Evolutionary conservation across 2,329 filamentous ascomycete genomes (phyloP), one percentile per base, ranked within the genome.

Genomic region (Davidsoniella virescens): DNA sequence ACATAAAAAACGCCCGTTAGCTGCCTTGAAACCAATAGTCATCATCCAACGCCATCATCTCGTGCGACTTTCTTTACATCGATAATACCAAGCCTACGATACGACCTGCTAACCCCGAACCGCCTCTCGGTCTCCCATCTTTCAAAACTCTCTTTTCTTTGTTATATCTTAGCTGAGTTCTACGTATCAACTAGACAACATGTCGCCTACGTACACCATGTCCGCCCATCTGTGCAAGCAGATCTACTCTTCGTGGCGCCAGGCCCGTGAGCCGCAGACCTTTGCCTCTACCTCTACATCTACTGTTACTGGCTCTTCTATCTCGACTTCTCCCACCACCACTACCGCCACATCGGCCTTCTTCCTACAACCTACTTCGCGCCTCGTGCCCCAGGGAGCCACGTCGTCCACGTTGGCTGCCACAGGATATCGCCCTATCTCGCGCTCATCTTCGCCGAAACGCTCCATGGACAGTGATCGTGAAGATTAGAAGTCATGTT

Each of bases 121-220:
- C 18, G 33, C 26, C 17, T 5, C 50, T 26, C 45, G 43, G 18
- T 23, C 44, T 25, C 39, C 3, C n/a, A 33, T 20, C 20, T 20
- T 4, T 20, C 20, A 20, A 26, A 44, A 17, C n/a, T 43, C 12
- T 6, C 33, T 39, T 18, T 5, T n/a, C 25, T 33, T 4, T 6
- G 16, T 4, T 16, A 26, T 16, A 12, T n/a, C 10, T 29, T 20
- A 20, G 20, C 20, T 20, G 20, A 4, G 12, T 25, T 42, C 26
- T n/a, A n/a, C n/a, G n/a, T n/a, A 38, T 42, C 18, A 49, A 29
- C 29, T 41, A 43, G n/a, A 12, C 48, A 55, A 65, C 39, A 78
- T 78, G 74, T 69, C 72, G 50, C 73, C 72, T 47, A 76, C 74
- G 37, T 74, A 77, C 64, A 76, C 74, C 55, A 76, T 78, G 69